Percentiles rank a stretch among this genome's conserved stretches.
phyloP scores from a whole-genome alignment of 805 yeast species.

The Candida glaebosa region DNA sequence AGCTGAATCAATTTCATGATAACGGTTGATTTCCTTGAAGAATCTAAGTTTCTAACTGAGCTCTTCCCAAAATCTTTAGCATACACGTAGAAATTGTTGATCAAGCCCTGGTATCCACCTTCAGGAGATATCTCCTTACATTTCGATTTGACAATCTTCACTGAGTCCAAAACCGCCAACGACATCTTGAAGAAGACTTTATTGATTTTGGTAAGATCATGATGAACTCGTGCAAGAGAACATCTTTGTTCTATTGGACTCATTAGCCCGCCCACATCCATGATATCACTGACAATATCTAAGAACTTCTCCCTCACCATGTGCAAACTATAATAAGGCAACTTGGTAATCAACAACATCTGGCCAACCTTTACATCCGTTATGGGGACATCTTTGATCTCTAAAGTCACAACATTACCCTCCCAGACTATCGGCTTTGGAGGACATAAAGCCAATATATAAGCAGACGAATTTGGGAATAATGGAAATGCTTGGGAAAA shows the following conservation, averaged over 20 bases:
- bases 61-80: conserved; percentile 80
- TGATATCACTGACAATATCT: conserved; percentile 53
- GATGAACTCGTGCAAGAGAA: conserved; percentile 68
- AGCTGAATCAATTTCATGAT: conserved; percentile 69
- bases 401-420: conserved; percentile 64
- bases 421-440: conserved; percentile 89
- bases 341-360: conserved; percentile 63
- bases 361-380: conserved; percentile 66
- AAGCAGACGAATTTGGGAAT: conserved; percentile 39
- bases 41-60: conserved; percentile 61
- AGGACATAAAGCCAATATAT: conserved; percentile 71
- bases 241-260: conserved; percentile 61
- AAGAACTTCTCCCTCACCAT: conserved; percentile 55
- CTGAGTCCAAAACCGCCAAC: conserved; percentile 59
- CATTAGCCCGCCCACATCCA: conserved; percentile 35
- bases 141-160: conserved; percentile 48
- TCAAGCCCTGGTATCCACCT: conserved; percentile 69
- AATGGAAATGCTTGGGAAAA: conserved; percentile 13
- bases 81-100: conserved; percentile 70
- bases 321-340: conserved; percentile 56
- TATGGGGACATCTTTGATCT: conserved; percentile 43
- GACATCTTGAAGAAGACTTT: conserved; percentile 67
- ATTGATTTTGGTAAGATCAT: conserved; percentile 64
- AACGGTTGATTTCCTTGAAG: conserved; percentile 61
- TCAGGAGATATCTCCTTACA: conserved; percentile 47